These are phyloP conservation scores for Juncus effusus DNA, from an alignment of 176 grass and related monocot genomes.

Conservation along the genomic window DNA sequence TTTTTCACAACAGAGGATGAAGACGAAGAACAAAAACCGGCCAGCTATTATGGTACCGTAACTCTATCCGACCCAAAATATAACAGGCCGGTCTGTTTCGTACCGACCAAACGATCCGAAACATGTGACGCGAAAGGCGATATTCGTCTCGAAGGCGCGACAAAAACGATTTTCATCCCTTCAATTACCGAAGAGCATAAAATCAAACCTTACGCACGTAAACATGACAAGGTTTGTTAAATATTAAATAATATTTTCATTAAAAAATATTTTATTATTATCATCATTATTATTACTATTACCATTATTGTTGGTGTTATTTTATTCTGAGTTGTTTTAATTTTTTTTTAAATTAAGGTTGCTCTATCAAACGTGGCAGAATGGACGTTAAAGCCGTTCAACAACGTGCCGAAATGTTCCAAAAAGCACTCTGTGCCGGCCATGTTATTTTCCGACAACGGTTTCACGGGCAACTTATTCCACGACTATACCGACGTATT, in stretches of 20 bases:
- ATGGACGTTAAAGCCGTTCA: conserved; percentile 44
- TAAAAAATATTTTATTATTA: no score
- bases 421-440: conserved; percentile 69
- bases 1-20: conserved; percentile 17
- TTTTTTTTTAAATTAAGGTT: neutral
- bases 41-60: neutral
- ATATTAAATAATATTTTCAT: no score
- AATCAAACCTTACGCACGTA: conserved; percentile 87
- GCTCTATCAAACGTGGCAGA: conserved; percentile 59
- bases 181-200: conserved; percentile 49
- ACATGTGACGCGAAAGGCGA: conserved; percentile 42
- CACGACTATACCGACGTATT: conserved; percentile 94
- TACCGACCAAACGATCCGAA: conserved; percentile 27
- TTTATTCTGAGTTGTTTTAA: no score
- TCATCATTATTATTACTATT: no score
- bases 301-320: no score
- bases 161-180: conserved; percentile 51
- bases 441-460: conserved; percentile 69
- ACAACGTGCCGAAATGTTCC: conserved; percentile 49
- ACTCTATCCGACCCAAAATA: neutral
- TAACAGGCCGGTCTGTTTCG: conserved; percentile 28
- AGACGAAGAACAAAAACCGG: conserved; percentile 15
- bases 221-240: conserved; percentile 49
- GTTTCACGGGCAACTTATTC: conserved; percentile 89
- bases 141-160: conserved; percentile 52